Conservation (phyloP, 1,284 basidiomycete species). For the Rhodotorula mucilaginosa region DNA sequence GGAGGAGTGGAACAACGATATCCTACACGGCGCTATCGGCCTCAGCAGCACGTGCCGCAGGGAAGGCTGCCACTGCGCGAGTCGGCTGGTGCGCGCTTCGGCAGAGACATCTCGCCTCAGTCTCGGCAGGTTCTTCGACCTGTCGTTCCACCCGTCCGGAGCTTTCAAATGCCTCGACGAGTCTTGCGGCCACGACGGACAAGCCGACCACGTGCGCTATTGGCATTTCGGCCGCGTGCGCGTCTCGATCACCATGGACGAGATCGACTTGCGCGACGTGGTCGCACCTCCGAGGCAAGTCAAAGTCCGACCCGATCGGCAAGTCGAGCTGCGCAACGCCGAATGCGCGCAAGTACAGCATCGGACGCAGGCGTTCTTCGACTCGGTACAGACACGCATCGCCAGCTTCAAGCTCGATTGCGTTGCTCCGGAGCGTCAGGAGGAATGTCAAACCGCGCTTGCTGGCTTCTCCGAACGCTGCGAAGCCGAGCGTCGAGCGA, state of each 20-base stretch:
- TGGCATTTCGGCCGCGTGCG: constrained; percentile 70
- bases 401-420: constrained; percentile 53
- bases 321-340: constrained; percentile 81
- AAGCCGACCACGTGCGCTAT: constrained; percentile 87
- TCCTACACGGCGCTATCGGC: constrained; percentile 14
- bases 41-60: constrained; percentile 39
- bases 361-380: constrained; percentile 64
- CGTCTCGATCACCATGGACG: constrained; percentile 84
- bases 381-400: constrained; percentile 56
- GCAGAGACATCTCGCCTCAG: constrained; percentile 76
- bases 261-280: constrained; percentile 77
- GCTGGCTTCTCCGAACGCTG: constrained; percentile 25
- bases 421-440: constrained; percentile 36
- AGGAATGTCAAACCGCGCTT: constrained; percentile 37
- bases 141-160: constrained; percentile 86
- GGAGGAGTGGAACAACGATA: constrained; percentile 10
- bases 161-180: constrained; percentile 75
- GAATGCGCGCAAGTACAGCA: constrained; percentile 77
- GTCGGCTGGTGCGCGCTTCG: constrained; percentile 80
- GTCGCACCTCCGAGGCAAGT: constrained; percentile 85
- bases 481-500: constrained; percentile 56
- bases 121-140: constrained; percentile 89
- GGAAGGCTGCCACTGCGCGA: constrained; percentile 16
- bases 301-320: constrained; percentile 76
- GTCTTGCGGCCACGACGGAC: constrained; percentile 88